Base-by-base conservation (phyloP, 2,329 filamentous ascomycete genomes). In the Colletotrichum horii region DNA sequence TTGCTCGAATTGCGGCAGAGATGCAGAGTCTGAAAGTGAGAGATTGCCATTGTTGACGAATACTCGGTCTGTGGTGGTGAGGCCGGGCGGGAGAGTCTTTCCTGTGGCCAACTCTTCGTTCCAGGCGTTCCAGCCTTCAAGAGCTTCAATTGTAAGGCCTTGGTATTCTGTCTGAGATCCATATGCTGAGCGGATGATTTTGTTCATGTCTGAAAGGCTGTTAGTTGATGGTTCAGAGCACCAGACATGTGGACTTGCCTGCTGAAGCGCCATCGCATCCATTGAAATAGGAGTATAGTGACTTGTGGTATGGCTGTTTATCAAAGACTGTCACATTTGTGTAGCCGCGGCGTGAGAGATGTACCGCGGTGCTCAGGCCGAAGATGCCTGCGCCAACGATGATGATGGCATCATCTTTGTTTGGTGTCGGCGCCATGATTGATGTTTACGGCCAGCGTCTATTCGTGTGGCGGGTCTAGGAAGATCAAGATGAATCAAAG, bases 311-410 rank as follows among this genome's bases (percentile, higher is more conserved):
- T 22, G 85, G 81, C 77, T 89, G 86, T 76, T 84, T 84, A 78
- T 91, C 89, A 38, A 90, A 83, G 14, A 90, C 83, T 11, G 84
- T 89, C 30, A 90, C 82, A 74, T 87, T 83, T 8, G 24, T 82
- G 78, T 89, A 90, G 5, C 88, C 89, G 14, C 85, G 79, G 64
- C 82, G 80, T 3, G 78, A 75, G 56, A 83, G 77, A 58, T 82
- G 78, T 22, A 80, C 71, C 3, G 81, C 81, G 2, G 81, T 80
- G 62, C 79, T 80, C 3, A 83, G 79, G 24, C 81, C 81, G 62
- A 82, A 83, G 12, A 81, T 79, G 24, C 81, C 81, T 19, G 78
- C 80, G 16, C 81, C 81, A 16, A 83, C 77, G 48, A 82, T 81
- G 56, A 82, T 60, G 77, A 81, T 43, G 74, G 79, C 19, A 71